phyloP scores from a whole-genome alignment of 1,284 basidiomycete species.

The Microbotryum silenes-acaulis region DNA sequence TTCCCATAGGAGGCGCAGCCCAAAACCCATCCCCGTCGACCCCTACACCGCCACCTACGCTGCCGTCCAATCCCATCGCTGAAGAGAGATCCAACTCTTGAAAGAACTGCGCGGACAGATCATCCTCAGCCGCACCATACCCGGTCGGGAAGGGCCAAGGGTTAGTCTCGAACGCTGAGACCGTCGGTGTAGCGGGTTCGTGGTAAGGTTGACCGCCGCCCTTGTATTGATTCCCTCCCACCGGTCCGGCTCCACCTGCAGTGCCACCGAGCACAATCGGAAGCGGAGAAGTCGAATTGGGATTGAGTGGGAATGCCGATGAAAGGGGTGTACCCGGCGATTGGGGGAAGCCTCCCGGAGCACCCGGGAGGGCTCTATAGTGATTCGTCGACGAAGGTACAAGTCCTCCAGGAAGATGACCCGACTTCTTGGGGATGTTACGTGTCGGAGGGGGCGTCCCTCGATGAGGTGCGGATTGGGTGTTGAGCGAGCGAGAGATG shows the following conservation, averaged over 20 bases:
- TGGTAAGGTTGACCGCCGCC: too few species aligned
- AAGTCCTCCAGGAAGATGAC: not conserved
- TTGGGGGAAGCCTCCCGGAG: not conserved
- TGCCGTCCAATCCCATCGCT: not conserved
- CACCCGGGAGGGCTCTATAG: not conserved
- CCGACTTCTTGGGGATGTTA: conserved; percentile 19
- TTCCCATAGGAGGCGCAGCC: too few species aligned
- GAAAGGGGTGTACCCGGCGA: not conserved
- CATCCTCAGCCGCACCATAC: not conserved
- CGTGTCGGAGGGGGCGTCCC: conserved; percentile 32
- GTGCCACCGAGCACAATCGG: not conserved
- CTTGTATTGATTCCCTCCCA: too few species aligned
- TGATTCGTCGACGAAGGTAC: not conserved
- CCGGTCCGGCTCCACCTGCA: not conserved
- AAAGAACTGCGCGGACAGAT: not conserved
- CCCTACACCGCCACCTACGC: too few species aligned
- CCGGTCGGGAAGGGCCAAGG: conserved; percentile 1
- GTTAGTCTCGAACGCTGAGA: not conserved
- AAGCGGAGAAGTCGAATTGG: not conserved
- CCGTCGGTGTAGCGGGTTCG: too few species aligned
- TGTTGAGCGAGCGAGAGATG: conserved; percentile 25
- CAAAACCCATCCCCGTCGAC: too few species aligned
- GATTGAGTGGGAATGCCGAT: too few species aligned
- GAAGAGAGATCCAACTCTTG: conserved; percentile 1
- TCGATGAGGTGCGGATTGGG: conserved; percentile 25